A percentile compares a stretch with the other conserved stretches of the same genome.
Evolutionary conservation across 495 filamentous ascomycete genomes (phyloP).

Genomic region (Trichoderma erinaceum): DNA sequence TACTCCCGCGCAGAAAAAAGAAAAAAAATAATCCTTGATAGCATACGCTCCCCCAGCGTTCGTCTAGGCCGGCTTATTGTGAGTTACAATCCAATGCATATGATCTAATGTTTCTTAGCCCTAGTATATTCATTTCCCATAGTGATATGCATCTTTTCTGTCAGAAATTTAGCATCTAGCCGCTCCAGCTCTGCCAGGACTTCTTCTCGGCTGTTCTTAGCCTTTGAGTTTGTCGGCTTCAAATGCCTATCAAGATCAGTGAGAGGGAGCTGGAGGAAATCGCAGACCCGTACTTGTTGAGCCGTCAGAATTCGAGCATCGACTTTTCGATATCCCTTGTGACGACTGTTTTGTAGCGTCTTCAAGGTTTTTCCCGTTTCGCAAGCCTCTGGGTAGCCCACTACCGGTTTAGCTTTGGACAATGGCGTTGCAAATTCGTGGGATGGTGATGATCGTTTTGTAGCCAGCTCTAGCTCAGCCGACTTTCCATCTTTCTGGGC

Average conservation of each 20-base stretch:
- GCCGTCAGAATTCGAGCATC: background rate
- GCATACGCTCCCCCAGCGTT: background rate
- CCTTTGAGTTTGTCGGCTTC: background rate
- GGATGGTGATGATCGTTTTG: background rate
- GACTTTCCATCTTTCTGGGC: background rate
- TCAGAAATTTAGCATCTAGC: constrained; percentile 1
- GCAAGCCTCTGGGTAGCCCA: background rate
- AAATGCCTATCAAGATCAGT: background rate
- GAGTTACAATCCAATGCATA: background rate
- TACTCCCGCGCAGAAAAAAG: background rate
- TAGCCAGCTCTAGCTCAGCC: background rate
- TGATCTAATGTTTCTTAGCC: background rate
- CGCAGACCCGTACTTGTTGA: background rate
- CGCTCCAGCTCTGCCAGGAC: background rate
- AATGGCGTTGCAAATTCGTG: background rate
- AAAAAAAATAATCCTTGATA: background rate
- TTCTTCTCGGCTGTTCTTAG: background rate
- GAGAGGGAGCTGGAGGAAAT: background rate
- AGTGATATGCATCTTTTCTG: background rate
- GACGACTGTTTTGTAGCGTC: background rate
- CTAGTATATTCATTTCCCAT: background rate
- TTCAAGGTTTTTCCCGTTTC: background rate
- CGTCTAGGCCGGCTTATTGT: background rate
- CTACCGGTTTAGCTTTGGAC: background rate
- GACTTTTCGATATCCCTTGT: background rate